phyloP scores from a whole-genome alignment of 495 filamentous ascomycete species.

The Podospora australis region DNA sequence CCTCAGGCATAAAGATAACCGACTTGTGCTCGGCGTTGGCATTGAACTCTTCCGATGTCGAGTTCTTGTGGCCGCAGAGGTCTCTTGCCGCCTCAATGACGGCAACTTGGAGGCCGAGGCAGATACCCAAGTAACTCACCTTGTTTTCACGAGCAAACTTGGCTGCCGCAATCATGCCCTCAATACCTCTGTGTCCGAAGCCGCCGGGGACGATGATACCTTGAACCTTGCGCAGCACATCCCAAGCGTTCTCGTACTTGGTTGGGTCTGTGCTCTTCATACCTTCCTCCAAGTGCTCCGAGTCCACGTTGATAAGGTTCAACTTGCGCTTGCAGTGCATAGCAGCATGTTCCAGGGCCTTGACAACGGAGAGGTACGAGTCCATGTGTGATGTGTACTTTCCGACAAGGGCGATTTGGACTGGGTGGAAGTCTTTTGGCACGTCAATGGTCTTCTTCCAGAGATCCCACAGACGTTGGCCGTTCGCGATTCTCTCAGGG shows the following conservation, averaged over 20 bases:
- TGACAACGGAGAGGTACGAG: conserved; percentile 69
- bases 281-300: conserved; percentile 68
- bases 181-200: conserved; percentile 74
- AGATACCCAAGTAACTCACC: conserved; percentile 82
- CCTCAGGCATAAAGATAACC: conserved; percentile 89
- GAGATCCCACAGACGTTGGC: conserved; percentile 59
- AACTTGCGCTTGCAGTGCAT: conserved; percentile 82
- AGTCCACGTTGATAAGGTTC: conserved; percentile 75
- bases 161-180: conserved; percentile 81
- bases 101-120: conserved; percentile 90
- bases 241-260: conserved; percentile 86
- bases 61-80: conserved; percentile 53
- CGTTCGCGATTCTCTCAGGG: conserved; percentile 46
- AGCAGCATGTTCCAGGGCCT: conserved; percentile 81
- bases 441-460: conserved; percentile 64
- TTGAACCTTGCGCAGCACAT: conserved; percentile 43
- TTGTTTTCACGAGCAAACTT: conserved; percentile 78
- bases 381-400: conserved; percentile 84
- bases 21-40: conserved; percentile 50
- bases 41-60: conserved; percentile 62
- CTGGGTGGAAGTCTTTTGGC: conserved; percentile 44
- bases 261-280: conserved; percentile 53
- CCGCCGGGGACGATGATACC: conserved; percentile 63
- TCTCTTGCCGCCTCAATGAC: conserved; percentile 85
- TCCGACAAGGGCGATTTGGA: conserved; percentile 82